phyloP scores from a whole-genome alignment of 2,329 filamentous ascomycete genomes.

The Beauveria rudraprayagi region DNA sequence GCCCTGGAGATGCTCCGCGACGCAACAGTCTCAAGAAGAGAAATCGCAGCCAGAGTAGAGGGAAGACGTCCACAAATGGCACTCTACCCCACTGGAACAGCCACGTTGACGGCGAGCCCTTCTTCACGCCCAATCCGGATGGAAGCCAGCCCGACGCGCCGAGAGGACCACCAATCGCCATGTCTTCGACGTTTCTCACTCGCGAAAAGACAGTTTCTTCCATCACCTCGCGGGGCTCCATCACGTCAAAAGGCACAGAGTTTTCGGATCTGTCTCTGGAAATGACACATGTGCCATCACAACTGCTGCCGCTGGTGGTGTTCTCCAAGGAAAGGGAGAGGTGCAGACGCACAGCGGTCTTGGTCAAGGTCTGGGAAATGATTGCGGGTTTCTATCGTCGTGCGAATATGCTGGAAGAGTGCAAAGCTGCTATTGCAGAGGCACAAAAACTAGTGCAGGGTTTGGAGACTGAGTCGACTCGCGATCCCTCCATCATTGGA shows the following conservation, averaged over 20 bases:
- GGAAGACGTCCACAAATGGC: conserved; percentile 36
- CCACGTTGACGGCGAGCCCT: conserved; percentile 42
- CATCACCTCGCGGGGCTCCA: conserved; percentile 38
- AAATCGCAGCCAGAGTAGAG: conserved; percentile 41
- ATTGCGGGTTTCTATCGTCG: conserved; percentile 83
- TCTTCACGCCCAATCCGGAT: conserved; percentile 41
- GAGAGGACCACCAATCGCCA: conserved; percentile 30
- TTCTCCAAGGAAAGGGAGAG: conserved; percentile 47
- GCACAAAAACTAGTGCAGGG: conserved; percentile 66
- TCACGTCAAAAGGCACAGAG: conserved; percentile 31
- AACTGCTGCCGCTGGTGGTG: conserved; percentile 42
- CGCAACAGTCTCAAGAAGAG: conserved; percentile 46
- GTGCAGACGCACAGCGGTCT: conserved; percentile 40
- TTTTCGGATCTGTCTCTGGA: conserved; percentile 32
- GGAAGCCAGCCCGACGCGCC: conserved; percentile 35
- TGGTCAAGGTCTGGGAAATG: conserved; percentile 82
- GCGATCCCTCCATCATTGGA: conserved; percentile 53
- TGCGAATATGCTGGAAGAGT: conserved; percentile 71
- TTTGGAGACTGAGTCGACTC: conserved; percentile 59
- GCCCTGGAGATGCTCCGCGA: conserved; percentile 26
- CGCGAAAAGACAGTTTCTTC: conserved; percentile 35
- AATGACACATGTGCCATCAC: conserved; percentile 35
- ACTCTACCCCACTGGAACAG: conserved; percentile 31
- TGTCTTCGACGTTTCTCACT: conserved; percentile 30
- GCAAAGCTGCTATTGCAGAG: conserved; percentile 70